phyloP scores from a whole-genome alignment of 2,329 filamentous ascomycete genomes.

The Microsporum ferrugineum region DNA sequence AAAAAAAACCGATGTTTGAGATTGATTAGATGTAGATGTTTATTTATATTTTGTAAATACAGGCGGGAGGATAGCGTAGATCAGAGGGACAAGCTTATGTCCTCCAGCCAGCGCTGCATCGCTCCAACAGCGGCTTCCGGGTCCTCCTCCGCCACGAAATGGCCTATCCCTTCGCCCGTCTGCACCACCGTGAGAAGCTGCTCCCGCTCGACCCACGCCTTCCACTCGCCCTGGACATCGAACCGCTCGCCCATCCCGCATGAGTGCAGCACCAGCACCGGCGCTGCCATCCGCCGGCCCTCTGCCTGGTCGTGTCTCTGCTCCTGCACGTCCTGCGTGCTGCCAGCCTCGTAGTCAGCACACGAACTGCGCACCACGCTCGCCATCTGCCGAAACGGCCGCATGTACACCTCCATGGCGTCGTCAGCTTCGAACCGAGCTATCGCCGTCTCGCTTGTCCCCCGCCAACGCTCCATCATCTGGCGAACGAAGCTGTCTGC shows the following conservation, averaged over 20 bases:
- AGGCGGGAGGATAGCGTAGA: too few relatives aligned
- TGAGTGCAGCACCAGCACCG: conserved; percentile 37
- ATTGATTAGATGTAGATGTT: too few relatives aligned
- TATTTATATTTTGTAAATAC: too few relatives aligned
- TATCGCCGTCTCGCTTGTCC: conserved; percentile 12
- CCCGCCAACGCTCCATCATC: conserved; percentile 25
- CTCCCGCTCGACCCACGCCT: conserved; percentile 33
- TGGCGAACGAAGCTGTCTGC: conserved; percentile 29
- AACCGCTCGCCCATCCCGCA: conserved; percentile 34
- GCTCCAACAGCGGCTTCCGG: conserved; percentile 22
- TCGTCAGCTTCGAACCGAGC: conserved; percentile 20
- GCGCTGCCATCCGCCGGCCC: conserved; percentile 34
- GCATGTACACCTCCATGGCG: conserved; percentile 35
- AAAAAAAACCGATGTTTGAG: too few relatives aligned
- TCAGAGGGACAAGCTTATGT: background rate
- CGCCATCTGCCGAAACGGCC: conserved; percentile 30
- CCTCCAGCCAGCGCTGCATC: conserved; percentile 7
- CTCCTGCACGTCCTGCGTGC: conserved; percentile 31
- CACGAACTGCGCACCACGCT: conserved; percentile 35
- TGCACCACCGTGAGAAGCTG: conserved; percentile 23
- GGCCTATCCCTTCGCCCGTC: conserved; percentile 28
- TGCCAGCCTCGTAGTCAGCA: conserved; percentile 39
- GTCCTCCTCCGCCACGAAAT: conserved; percentile 40
- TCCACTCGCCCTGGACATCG: conserved; percentile 36
- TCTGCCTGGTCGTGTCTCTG: conserved; percentile 37